Evolutionary conservation across 1,139 yeast species (phyloP), one percentile per base, ranked within the genome.

Genomic region (Suhomyces kunorum): DNA sequence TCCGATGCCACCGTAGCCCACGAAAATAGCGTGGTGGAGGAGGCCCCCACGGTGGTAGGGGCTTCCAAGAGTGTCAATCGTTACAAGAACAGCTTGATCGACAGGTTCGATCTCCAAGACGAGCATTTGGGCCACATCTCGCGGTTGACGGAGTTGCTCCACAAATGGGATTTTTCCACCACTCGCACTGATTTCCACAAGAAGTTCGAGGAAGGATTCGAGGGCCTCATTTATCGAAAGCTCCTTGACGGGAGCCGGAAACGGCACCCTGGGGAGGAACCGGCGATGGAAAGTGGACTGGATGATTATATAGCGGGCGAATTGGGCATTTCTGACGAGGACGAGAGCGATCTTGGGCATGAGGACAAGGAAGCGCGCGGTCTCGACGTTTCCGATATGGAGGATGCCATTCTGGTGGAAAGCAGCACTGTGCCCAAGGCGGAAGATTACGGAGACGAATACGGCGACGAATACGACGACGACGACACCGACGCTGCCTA

Each of bases 271-370:
- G 32, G 18, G 2, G 25, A 38, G 17, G 38, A 42, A 36, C 26
- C 20, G 17, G 25, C 15, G 19, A 17, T 28, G 27, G 36, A 27
- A 18, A 33, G 38, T 18, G 38, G 35, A 13, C 40, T 34, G 40
- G 39, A 30, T 20, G 45, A 44, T 27, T 19, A 24, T 12, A 39
- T 36, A 32, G 48, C 40, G 13, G 48, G 37, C 24, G 48, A 27
- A 12, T 34, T 32, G 7, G 47, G 37, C 27, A 46, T 28, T n/a
- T 32, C 36, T 8, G 50, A 47, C 19, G 47, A 43, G 6, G 54
- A 49, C 42, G 70, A 68, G 11, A 59, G 68, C 34, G 63, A 63
- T 37, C 46, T 61, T 51, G 50, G 46, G 6, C 45, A 45, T 3
- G 51, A 41, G 8, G 49, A 50, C 16, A 48, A 43, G 29, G 40